These are phyloP conservation scores for Thermoascus crustaceus DNA, from an alignment of 2,329 filamentous ascomycete genomes.

Conservation along the genomic window DNA sequence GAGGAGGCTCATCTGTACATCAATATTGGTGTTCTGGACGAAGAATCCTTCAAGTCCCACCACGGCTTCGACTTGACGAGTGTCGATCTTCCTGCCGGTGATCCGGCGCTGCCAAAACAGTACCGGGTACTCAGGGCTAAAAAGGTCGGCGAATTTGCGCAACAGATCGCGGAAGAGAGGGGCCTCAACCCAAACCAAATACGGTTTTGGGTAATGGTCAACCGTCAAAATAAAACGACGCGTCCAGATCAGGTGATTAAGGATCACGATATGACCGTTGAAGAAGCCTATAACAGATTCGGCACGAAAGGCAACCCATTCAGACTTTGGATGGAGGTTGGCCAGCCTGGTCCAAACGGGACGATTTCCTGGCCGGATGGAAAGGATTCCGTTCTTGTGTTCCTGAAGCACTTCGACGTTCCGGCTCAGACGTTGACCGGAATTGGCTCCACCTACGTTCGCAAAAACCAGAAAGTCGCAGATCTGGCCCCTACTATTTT, in stretches of 20 bases:
- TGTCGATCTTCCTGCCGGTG: conserved; percentile 54
- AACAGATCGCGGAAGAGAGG: conserved; percentile 62
- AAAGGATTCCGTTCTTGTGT: conserved; percentile 63
- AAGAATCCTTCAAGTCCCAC: conserved; percentile 71
- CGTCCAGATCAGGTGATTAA: conserved; percentile 81
- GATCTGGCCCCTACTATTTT: conserved; percentile 73
- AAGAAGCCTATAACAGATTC: conserved; percentile 62
- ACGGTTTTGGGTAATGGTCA: conserved; percentile 94
- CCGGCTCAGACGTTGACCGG: conserved; percentile 67
- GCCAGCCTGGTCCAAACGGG: conserved; percentile 61
- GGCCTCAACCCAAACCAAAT: conserved; percentile 60
- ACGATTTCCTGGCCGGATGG: conserved; percentile 58
- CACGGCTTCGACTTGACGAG: conserved; percentile 75
- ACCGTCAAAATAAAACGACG: conserved; percentile 93
- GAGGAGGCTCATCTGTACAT: conserved; percentile 94
- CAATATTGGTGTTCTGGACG: conserved; percentile 70
- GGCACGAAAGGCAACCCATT: conserved; percentile 62
- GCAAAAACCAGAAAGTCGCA: conserved; percentile 76
- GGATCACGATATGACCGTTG: conserved; percentile 67
- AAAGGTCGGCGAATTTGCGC: conserved; percentile 66
- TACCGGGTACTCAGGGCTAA: conserved; percentile 70
- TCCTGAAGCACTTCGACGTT: conserved; percentile 86
- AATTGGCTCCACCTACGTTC: conserved; percentile 77
- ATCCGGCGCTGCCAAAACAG: conserved; percentile 60
- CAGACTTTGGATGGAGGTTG: conserved; percentile 79